Base-by-base conservation (phyloP, 495 filamentous ascomycete species). In the Sordaria brevicollis region DNA sequence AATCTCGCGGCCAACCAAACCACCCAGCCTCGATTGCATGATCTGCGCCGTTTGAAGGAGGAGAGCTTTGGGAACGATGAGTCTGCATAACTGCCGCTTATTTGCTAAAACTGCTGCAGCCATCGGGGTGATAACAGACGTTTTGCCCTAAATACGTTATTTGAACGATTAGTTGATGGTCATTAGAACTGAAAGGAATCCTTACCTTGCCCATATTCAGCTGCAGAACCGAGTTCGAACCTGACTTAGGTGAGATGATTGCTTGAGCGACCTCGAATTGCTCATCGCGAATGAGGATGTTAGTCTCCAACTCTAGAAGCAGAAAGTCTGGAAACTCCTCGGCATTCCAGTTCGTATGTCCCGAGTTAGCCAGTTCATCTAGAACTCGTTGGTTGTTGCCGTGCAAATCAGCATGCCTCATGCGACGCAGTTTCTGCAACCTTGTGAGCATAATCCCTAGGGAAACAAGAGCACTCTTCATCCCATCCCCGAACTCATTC, bases 271-370 rank as follows among this genome's bases (percentile, higher is more conserved):
- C 86, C 54, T 84, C 79, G 1, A 85, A 79, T 68, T 89, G 87
- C 5, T 81, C 83, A 0, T 71, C 67, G 0, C 87, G 78, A 41
- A 89, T 85, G 2, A 87, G 73, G 2, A 89, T 71, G 69, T 89
- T 80, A 7, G 76, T 71, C 15, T 89, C 87, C 38, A 89, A 83
- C 69, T 89, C 87, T 1, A 89, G 75, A 11, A 89, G 77, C 0
- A 89, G 71, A 85, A 86, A 89, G 67, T 89, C 87, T 0, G 84
- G 79, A 5, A 67, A 41, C 10, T 84, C 62, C 0, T 75, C 33
- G 0, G 86, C 83, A 0, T 76, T 38, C 87, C 87, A 89, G 68
- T 86, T 87, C 5, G 68, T 37, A 72, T 89, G 87, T 4, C 86
- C 86, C 0, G 35, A 11, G 74, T 86, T 84, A 7, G 73, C 38